phyloP scores from a whole-genome alignment of 805 yeast genomes.

The Candida loeiensis region DNA sequence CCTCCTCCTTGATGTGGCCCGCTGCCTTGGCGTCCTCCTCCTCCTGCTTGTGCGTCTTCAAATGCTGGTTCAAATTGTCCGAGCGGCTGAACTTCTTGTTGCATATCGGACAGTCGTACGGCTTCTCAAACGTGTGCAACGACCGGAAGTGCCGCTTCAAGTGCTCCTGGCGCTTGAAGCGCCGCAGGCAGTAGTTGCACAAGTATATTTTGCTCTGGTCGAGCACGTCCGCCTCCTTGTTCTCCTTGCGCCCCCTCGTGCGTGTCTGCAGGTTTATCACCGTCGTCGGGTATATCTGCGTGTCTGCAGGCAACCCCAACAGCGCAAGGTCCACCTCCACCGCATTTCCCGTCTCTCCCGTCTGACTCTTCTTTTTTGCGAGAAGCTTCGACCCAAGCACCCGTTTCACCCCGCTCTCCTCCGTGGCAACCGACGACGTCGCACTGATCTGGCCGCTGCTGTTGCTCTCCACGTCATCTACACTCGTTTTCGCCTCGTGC shows the following conservation, averaged over 20 bases:
- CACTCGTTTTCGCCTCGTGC: slow-evolving; percentile 12
- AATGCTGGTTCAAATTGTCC: slow-evolving; percentile 65
- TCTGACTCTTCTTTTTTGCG: slow-evolving; percentile 24
- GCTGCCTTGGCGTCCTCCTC: slow-evolving; percentile 3
- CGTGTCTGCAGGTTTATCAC: slow-evolving; percentile 31
- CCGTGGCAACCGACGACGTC: slow-evolving; percentile 6
- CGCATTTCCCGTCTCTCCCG: slow-evolving; percentile 3
- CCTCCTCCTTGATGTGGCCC: background rate
- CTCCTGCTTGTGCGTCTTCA: slow-evolving; percentile 47
- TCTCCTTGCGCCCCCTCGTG: slow-evolving; percentile 64
- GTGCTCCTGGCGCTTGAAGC: slow-evolving; percentile 75
- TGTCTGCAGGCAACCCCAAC: slow-evolving; percentile 38
- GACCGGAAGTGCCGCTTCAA: slow-evolving; percentile 71
- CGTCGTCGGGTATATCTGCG: slow-evolving; percentile 34
- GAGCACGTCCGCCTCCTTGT: slow-evolving; percentile 50
- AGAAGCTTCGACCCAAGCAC: slow-evolving; percentile 38
- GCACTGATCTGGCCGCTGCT: slow-evolving; percentile 2
- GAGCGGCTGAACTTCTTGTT: slow-evolving; percentile 62
- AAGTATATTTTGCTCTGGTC: slow-evolving; percentile 54
- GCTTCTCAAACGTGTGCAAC: slow-evolving; percentile 70
- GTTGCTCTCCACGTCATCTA: no score
- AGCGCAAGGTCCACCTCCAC: slow-evolving; percentile 39
- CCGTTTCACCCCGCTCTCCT: slow-evolving; percentile 31
- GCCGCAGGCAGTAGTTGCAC: slow-evolving; percentile 61
- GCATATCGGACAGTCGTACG: slow-evolving; percentile 59